Evolutionary conservation across 108 stramenopile genomes (phyloP).

Genomic region (Pseudonitzschia pungens): DNA sequence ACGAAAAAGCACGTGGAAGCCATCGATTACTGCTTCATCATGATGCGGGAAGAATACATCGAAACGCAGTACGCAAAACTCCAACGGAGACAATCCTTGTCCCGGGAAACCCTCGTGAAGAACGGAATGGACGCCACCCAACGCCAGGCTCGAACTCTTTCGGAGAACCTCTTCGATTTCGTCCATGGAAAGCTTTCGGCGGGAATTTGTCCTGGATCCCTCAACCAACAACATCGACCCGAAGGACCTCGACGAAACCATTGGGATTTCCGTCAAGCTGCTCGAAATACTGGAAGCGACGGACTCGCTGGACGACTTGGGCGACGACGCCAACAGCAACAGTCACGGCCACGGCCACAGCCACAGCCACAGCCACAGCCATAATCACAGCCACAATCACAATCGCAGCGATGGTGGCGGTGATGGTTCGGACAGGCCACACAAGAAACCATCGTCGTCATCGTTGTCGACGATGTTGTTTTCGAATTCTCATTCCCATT

Average conservation of each 20-base stretch:
- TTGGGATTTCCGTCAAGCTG: neutral
- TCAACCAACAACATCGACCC: neutral
- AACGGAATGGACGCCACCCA: neutral
- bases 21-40: slow-evolving; percentile 42
- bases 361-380: no score
- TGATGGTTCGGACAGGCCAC: neutral
- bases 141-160: neutral
- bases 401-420: neutral
- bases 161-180: neutral
- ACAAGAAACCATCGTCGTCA: no score
- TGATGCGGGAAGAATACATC: slow-evolving; percentile 37
- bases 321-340: no score
- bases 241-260: neutral
- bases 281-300: neutral
- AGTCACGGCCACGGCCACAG: no score
- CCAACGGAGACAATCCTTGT: neutral
- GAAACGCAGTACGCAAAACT: slow-evolving; percentile 12
- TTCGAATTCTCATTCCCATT: no score
- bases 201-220: slow-evolving; percentile 4
- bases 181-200: neutral
- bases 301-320: neutral
- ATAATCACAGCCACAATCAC: neutral
- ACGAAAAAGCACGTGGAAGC: slow-evolving; percentile 37
- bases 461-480: no score
- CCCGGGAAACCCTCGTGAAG: neutral